Base-by-base conservation (phyloP, 148 eudicot species). In the Arctostaphylos glauca region DNA sequence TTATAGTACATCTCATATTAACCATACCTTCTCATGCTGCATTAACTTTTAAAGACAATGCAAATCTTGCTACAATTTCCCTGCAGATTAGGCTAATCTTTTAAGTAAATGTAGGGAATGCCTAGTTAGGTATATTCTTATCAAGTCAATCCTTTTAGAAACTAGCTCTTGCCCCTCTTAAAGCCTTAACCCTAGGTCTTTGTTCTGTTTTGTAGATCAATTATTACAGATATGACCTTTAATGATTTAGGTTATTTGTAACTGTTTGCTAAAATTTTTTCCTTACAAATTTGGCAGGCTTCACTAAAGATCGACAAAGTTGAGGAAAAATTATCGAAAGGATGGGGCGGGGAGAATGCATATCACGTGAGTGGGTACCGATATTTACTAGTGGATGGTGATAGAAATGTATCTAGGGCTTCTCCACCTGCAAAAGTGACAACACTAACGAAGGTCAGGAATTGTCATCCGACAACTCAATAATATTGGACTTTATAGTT, bases 281-380 rank as follows among this genome's bases (percentile, higher is more conserved):
- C 55, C 18, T 82, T 81, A 58, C 70, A 23, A 76, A 84, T 83
- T 38, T 89, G 62, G 48, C 84, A 94, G 99, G 97, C 94, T 82
- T 94, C 97, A 64, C 75, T 88, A 54, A 92, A 94, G 90, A 92
- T 94, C 74, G 74, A 80, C 81, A 94, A 89, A 88, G 91, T 94
- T 85, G 99, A 96, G 88, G 99, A 94, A 87, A 96, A 89, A 88
- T 89, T 96, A 77, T 85, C 99, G 44, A 94, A 94, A 87, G 99
- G 98, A 44, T 96, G 99, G 99, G 98, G 95, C 66, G 99, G 99
- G 83, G 99, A 96, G 92, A 96, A 96, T 86, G 99, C 98, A 18
- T 96, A 96, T 88, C 99, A 96, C 87, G 99, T 96, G 53, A 77
- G 89, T 86, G 98, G 99, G 41, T 96, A 96, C 81, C 92, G 99